Evolutionary conservation across 2,329 filamentous ascomycete genomes (phyloP).

Genomic region (Alternaria dauci): DNA sequence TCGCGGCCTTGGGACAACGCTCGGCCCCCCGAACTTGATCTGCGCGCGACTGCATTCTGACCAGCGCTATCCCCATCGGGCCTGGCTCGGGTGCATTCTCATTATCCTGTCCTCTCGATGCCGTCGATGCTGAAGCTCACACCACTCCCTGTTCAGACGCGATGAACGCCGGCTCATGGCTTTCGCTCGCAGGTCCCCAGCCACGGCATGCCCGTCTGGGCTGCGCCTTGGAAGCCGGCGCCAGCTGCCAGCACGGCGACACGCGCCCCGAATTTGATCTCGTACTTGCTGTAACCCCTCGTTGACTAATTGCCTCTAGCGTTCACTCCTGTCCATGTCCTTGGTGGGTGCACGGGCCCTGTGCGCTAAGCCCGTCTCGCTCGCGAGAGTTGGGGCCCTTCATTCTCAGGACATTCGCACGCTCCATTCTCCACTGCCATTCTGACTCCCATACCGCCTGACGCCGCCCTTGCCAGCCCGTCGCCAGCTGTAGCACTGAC

Average conservation of each 20-base stretch:
- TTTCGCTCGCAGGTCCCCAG: conserved; percentile 3
- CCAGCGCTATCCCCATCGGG: conserved; percentile 3
- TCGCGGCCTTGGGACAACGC: conserved; percentile 6
- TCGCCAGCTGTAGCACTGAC: conserved; percentile 22
- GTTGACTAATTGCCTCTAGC: conserved; percentile 29
- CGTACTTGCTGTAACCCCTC: conserved; percentile 15
- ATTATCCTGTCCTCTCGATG: neutral
- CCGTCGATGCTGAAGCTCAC: too few species aligned
- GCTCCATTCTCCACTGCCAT: conserved; percentile 30
- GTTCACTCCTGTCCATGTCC: conserved; percentile 19
- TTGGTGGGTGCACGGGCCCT: conserved; percentile 14
- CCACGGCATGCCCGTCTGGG: neutral
- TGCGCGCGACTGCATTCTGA: conserved; percentile 20
- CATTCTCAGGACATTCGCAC: conserved; percentile 28
- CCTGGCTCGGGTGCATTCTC: conserved; percentile 4
- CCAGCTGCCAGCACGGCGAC: neutral
- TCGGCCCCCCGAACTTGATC: conserved; percentile 32
- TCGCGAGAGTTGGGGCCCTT: conserved; percentile 22
- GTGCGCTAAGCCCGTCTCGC: conserved; percentile 19
- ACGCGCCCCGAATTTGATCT: conserved; percentile 12
- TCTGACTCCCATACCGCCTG: conserved; percentile 36
- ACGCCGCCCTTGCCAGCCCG: conserved; percentile 25
- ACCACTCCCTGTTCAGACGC: too few species aligned
- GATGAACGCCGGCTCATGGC: neutral
- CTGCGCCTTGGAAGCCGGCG: neutral